phyloP scores from a whole-genome alignment of 371 early-diverging fungal species.

The Lichtheimia ornata region DNA sequence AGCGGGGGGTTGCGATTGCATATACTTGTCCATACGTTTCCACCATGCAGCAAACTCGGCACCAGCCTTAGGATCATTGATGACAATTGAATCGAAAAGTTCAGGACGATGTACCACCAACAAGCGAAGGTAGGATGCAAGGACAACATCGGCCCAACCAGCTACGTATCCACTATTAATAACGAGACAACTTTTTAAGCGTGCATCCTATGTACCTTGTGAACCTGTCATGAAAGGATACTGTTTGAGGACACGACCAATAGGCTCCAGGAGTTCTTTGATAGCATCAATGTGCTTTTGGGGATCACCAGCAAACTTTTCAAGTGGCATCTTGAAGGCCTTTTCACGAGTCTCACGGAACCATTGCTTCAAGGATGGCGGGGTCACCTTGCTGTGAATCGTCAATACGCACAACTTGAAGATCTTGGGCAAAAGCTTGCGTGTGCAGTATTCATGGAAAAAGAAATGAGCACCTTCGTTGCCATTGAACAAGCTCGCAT shows the following conservation, averaged over 20 bases:
- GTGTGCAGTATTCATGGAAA: conserved; percentile 15
- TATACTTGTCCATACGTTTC: conserved; percentile 19
- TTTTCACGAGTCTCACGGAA: conserved; percentile 16
- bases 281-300: conserved; percentile 11
- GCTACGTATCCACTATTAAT: not conserved
- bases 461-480: conserved; percentile 20
- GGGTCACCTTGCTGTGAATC: not conserved
- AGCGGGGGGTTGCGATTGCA: not conserved
- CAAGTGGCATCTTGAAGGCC: conserved; percentile 15
- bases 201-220: conserved; percentile 9
- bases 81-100: conserved; percentile 12
- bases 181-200: not conserved
- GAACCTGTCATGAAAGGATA: conserved; percentile 22
- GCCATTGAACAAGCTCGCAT: conserved; percentile 16
- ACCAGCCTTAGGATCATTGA: conserved; percentile 14
- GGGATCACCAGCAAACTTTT: conserved; percentile 20
- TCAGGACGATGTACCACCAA: conserved; percentile 14
- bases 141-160: conserved; percentile 22
- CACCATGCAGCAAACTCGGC: conserved; percentile 10
- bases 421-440: conserved; percentile 16
- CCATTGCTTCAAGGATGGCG: conserved; percentile 7
- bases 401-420: conserved; percentile 15
- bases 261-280: conserved; percentile 5
- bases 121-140: conserved; percentile 17
- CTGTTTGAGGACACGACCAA: conserved; percentile 10